phyloP scores from a whole-genome alignment of 2,329 filamentous ascomycete species.

The Leptographium lundbergii region DNA sequence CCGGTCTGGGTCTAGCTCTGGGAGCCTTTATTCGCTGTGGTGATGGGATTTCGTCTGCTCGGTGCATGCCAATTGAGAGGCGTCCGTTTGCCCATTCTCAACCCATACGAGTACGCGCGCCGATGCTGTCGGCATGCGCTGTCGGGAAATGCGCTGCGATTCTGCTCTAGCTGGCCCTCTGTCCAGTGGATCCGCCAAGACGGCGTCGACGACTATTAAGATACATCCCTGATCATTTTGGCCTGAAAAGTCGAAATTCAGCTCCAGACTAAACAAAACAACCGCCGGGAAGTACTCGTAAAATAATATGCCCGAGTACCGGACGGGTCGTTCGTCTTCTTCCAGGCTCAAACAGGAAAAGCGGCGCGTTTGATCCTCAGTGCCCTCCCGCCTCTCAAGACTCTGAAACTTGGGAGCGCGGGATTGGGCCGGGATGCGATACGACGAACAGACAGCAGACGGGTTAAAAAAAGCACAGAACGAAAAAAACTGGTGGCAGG shows the following conservation, averaged over 20 bases:
- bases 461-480: background rate
- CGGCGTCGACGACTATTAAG: background rate
- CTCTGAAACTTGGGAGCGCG: constrained; percentile 9
- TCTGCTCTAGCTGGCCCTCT: background rate
- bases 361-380: constrained; percentile 11
- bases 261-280: background rate
- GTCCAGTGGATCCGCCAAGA: background rate
- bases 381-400: constrained; percentile 7
- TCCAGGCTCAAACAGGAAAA: constrained; percentile 8
- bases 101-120: background rate
- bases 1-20: background rate
- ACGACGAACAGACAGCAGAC: background rate
- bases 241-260: too few relatives aligned
- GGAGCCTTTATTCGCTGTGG: background rate
- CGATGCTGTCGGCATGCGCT: background rate
- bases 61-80: background rate
- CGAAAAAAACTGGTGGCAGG: background rate
- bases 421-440: background rate
- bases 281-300: background rate
- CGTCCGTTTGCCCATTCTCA: background rate
- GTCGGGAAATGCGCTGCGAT: background rate
- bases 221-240: background rate
- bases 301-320: background rate
- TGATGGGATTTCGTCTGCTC: background rate
- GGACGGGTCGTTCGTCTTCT: background rate